Evolutionary conservation across 1,284 basidiomycete genomes (phyloP).

Genomic region (Cryptococcus neoformans): DNA sequence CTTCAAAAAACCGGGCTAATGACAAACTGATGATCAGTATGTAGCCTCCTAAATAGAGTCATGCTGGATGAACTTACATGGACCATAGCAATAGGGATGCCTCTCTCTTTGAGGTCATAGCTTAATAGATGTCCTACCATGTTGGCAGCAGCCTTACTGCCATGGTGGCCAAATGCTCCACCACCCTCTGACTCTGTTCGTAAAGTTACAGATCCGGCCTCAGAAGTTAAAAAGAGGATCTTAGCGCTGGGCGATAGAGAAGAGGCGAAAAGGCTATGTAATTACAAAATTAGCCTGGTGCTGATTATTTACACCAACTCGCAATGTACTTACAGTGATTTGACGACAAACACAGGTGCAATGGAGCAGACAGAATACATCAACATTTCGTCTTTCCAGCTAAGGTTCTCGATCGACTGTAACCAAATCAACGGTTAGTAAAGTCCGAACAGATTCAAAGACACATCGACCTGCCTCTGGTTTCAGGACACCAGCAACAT

Average conservation of each 20-base stretch:
- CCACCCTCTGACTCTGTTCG: constrained; percentile 54
- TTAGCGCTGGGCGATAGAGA: constrained; percentile 39
- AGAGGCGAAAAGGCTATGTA: constrained; percentile 20
- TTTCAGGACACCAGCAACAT: constrained; percentile 52
- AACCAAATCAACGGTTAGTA: not conserved
- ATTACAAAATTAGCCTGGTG: not conserved
- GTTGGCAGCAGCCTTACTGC: constrained; percentile 54
- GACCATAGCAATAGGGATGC: constrained; percentile 52
- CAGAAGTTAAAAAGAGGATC: constrained; percentile 51
- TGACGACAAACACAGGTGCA: constrained; percentile 43
- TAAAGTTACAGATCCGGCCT: constrained; percentile 53
- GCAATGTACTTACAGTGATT: constrained; percentile 17
- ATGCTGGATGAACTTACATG: constrained; percentile 45
- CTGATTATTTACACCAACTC: no score
- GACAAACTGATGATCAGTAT: not conserved
- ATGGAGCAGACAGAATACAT: constrained; percentile 55
- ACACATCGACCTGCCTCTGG: constrained; percentile 43
- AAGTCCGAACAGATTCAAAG: not conserved
- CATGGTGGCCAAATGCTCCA: constrained; percentile 56
- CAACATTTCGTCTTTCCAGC: constrained; percentile 49
- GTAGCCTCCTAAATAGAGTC: not conserved
- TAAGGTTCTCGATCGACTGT: constrained; percentile 49
- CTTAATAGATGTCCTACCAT: constrained; percentile 54
- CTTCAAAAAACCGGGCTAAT: constrained; percentile 44
- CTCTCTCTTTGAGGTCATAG: constrained; percentile 50